These are phyloP conservation scores for Podospora sp. DNA, from an alignment of 495 filamentous ascomycete species.

Conservation along the genomic window DNA sequence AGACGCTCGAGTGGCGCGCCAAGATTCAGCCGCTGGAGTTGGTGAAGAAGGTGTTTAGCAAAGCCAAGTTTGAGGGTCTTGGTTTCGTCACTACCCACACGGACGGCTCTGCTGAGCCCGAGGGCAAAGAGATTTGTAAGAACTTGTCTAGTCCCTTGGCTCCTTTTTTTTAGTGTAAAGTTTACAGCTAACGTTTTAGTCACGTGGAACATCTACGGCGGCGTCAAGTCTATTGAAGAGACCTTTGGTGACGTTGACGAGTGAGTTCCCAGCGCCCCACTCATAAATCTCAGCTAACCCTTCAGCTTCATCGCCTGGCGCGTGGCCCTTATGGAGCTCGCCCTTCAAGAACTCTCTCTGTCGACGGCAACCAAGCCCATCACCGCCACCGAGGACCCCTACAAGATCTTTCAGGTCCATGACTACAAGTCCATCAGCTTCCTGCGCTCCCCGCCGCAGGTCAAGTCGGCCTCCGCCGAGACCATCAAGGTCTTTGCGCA, in stretches of 20 bases:
- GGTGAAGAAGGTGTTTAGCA: conserved; percentile 49
- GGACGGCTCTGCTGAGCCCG: conserved; percentile 37
- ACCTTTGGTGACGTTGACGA: conserved; percentile 79
- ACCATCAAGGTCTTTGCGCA: conserved; percentile 75
- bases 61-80: conserved; percentile 59
- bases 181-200: conserved; percentile 24
- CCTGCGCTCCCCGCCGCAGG: conserved; percentile 68
- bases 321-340: conserved; percentile 81
- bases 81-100: conserved; percentile 58
- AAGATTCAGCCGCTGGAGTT: conserved; percentile 53
- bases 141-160: neutral
- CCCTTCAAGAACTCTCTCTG: conserved; percentile 69
- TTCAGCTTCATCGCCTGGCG: conserved; percentile 81
- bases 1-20: conserved; percentile 80
- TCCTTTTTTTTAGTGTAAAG: neutral
- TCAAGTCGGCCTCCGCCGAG: conserved; percentile 72
- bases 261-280: conserved; percentile 51
- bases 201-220: conserved; percentile 56
- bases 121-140: conserved; percentile 51
- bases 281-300: neutral
- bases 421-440: conserved; percentile 86
- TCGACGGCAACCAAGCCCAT: conserved; percentile 67
- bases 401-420: conserved; percentile 87
- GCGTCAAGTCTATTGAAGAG: conserved; percentile 65
- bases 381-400: conserved; percentile 76